Percentiles rank a stretch among this genome's conserved stretches.
These are phyloP conservation scores for Arabidopsis lyrata DNA, from an alignment of 441 rosid genomes.

Conservation along the genomic window DNA sequence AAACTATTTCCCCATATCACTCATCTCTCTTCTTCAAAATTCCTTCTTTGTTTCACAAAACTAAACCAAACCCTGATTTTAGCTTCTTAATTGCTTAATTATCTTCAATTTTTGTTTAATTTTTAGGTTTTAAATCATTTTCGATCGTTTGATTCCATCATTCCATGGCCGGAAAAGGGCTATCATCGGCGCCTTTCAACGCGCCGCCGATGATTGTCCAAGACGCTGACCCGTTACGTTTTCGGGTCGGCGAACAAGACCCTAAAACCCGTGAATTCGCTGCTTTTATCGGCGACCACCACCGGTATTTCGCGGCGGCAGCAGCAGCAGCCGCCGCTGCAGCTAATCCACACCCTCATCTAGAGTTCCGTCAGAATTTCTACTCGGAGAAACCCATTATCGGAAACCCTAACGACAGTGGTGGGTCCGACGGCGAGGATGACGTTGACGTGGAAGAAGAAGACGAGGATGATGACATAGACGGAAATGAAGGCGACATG, in stretches of 20 bases:
- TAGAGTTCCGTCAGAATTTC: slow-evolving; percentile 49
- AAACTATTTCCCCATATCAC: neutral
- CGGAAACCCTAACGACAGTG: slow-evolving; percentile 48
- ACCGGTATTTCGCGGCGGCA: slow-evolving; percentile 46
- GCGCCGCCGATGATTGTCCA: slow-evolving; percentile 61
- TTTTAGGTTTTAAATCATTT: neutral
- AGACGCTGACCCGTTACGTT: slow-evolving; percentile 65
- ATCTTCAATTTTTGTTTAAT: neutral
- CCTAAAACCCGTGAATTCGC: slow-evolving; percentile 72
- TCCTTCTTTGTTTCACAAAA: slow-evolving; percentile 17
- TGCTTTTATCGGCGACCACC: slow-evolving; percentile 60
- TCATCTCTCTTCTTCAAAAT: slow-evolving; percentile 19
- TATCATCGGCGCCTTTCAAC: slow-evolving; percentile 43
- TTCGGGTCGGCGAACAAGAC: slow-evolving; percentile 51
- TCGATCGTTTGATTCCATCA: slow-evolving; percentile 3
- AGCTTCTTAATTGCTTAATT: neutral
- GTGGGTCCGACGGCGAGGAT: slow-evolving; percentile 59
- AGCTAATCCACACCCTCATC: slow-evolving; percentile 40
- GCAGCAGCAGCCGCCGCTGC: slow-evolving; percentile 52
- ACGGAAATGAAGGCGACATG: slow-evolving; percentile 41
- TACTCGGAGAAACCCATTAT: slow-evolving; percentile 47
- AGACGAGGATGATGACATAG: slow-evolving; percentile 43
- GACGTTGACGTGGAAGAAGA: slow-evolving; percentile 64
- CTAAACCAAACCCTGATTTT: neutral
- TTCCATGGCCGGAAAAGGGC: slow-evolving; percentile 45